These are phyloP conservation scores for Cicer chorassanicum DNA, from an alignment of 306 rosid genomes.

Conservation along the genomic window DNA sequence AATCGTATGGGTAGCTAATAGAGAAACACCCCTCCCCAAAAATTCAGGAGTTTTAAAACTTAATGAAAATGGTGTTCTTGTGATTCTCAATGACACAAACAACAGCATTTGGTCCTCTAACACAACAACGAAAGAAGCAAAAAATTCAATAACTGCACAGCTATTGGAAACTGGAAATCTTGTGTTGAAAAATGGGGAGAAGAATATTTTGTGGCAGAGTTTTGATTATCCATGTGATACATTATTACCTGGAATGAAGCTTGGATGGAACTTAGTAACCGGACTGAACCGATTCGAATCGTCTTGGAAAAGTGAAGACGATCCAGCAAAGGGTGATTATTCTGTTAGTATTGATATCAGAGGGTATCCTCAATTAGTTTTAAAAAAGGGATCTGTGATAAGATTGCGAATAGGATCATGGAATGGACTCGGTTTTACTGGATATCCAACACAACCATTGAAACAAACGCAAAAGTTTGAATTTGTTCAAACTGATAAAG, in stretches of 20 bases:
- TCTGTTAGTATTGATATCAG: background rate
- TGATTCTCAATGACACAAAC: conserved; percentile 29
- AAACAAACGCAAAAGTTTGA: background rate
- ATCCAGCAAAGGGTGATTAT: conserved; percentile 38
- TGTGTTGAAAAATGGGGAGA: conserved; percentile 30
- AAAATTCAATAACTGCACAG: conserved; percentile 10
- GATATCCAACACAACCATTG: conserved; percentile 3
- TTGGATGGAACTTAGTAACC: conserved; percentile 36
- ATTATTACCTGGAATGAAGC: conserved; percentile 33
- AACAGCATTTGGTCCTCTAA: conserved; percentile 33
- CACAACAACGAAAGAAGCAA: background rate
- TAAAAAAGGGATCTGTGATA: background rate
- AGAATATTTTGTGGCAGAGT: conserved; percentile 44
- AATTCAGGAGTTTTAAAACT: conserved; percentile 32
- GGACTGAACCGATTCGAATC: conserved; percentile 24
- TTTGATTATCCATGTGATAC: conserved; percentile 43
- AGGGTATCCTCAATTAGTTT: conserved; percentile 24
- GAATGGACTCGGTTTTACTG: conserved; percentile 33
- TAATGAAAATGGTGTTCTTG: conserved; percentile 31
- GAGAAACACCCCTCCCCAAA: conserved; percentile 25
- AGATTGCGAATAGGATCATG: conserved; percentile 34
- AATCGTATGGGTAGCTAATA: conserved; percentile 43
- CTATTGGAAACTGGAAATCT: conserved; percentile 40
- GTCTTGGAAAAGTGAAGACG: conserved; percentile 44
- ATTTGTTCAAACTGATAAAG: conserved; percentile 34